Base-by-base conservation (phyloP, 768 basidiomycete species). In the Lentinus brumalis region DNA sequence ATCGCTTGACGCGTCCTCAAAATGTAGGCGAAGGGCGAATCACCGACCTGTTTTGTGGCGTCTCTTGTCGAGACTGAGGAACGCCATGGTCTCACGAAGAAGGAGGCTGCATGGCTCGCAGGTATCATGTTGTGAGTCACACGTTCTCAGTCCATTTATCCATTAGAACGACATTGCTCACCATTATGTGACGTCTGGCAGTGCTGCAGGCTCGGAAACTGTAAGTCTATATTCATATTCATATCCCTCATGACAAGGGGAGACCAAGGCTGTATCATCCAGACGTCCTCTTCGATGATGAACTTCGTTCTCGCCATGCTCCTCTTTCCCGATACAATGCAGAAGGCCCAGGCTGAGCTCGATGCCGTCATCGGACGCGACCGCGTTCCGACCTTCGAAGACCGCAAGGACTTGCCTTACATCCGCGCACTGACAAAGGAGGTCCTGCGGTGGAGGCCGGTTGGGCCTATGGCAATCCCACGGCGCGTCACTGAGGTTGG, bases 21-120 rank as follows among this genome's bases (percentile, higher is more conserved):
- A 26, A 26, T 26, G 21, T 26, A 49, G 42, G 42, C 18, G 5
- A 44, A 44, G 15, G 42, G 42, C 42, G 42, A 44, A 44, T 44
- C 42, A 14, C 42, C 42, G 12, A 9, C 74, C 2, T 79, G 76
- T 1, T 78, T 78, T 30, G 74, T 74, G 16, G 77, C 73, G 0
- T 83, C 80, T 2, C 72, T 89, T 16, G 73, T 89, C 14, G 83
- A 85, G 47, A 54, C 70, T 29, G 71, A 70, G 41, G 18, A 53
- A 41, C 69, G 79, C 59, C 66, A 69, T 21, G 31, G 30, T 1
- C 66, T 66, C 38, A 81, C 78, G 44, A 84, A 87, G 65, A 84
- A 83, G 61, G 88, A 91, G 60, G 73, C 89, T 32, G 86, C 87
- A 59, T 88, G 88, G 86, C 83, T 86, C 1, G 88, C 89, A 14